Evolutionary conservation across 257 asterid genomes (phyloP).

Genomic region (Osmanthus fragrans): DNA sequence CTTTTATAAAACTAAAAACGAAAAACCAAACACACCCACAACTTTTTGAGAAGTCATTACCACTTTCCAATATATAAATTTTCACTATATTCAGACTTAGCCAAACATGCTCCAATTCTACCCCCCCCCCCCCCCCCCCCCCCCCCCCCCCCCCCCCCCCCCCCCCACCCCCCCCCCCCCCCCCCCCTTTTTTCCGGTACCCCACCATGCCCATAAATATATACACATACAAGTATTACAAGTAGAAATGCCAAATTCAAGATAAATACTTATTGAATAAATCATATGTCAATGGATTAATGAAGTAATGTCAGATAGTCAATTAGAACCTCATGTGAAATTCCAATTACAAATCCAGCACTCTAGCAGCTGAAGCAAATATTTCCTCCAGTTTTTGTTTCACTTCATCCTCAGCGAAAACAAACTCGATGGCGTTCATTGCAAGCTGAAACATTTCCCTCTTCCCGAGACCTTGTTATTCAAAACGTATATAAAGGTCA

Average conservation of each 20-base stretch:
- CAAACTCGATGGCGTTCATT: constrained; percentile 48
- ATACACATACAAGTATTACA: not conserved
- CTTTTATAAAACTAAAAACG: too few relatives aligned
- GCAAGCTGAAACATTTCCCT: constrained; percentile 68
- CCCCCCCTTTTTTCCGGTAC: too few relatives aligned
- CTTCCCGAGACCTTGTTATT: constrained; percentile 59
- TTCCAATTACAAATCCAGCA: constrained; percentile 35
- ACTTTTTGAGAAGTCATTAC: too few relatives aligned
- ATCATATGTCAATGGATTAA: not conserved
- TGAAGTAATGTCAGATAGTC: not conserved
- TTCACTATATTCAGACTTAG: too few relatives aligned
- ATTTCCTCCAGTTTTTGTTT: constrained; percentile 55
- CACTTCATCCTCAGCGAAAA: constrained; percentile 62
- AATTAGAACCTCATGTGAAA: not conserved
- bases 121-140: too few relatives aligned
- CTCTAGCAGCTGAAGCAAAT: constrained; percentile 47
- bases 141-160: too few relatives aligned
- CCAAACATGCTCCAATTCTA: too few relatives aligned
- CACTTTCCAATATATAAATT: too few relatives aligned
- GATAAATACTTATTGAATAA: not conserved
- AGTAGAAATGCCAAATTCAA: constrained; percentile 1
- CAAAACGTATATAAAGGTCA: not conserved
- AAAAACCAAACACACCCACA: too few relatives aligned
- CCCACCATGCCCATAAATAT: too few relatives aligned
- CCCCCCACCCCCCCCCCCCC: too few relatives aligned